Conservation (phyloP, 768 basidiomycete genomes). For the Pisolithus orientalis region DNA sequence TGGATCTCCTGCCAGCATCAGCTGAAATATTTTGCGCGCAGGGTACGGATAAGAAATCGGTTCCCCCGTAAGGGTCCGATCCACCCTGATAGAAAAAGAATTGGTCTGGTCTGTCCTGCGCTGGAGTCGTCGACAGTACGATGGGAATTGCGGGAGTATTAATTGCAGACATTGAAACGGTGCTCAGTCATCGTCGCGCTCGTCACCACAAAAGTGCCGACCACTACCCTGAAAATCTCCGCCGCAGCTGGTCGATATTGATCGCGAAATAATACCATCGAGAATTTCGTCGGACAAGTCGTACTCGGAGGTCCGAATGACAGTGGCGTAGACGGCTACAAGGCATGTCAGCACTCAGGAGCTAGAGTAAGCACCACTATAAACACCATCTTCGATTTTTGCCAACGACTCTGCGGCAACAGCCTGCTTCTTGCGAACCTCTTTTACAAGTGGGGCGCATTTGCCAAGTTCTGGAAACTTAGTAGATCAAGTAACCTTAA, state of each 20-base stretch:
- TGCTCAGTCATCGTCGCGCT: constrained; percentile 20
- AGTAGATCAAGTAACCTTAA: neutral
- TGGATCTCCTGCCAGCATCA: too few species aligned
- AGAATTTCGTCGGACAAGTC: constrained; percentile 62
- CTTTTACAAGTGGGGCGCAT: constrained; percentile 61
- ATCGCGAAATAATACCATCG: constrained; percentile 58
- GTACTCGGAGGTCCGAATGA: constrained; percentile 67
- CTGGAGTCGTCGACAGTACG: neutral
- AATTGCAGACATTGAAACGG: neutral
- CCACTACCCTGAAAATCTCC: constrained; percentile 13
- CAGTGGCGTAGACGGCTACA: constrained; percentile 66
- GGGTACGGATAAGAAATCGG: too few species aligned
- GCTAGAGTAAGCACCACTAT: neutral
- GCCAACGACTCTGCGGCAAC: constrained; percentile 84
- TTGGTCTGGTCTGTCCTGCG: too few species aligned
- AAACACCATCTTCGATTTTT: constrained; percentile 88
- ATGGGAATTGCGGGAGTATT: neutral
- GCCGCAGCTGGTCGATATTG: constrained; percentile 28
- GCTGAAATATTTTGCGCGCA: too few species aligned
- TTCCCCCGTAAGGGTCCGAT: too few species aligned
- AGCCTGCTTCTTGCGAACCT: constrained; percentile 80
- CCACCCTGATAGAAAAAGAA: too few species aligned
- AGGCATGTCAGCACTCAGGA: constrained; percentile 4
- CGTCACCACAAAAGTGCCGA: constrained; percentile 17
- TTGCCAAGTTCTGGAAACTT: constrained; percentile 63